These are phyloP conservation scores for Ocimum tenuiflorum DNA, from an alignment of 257 asterid genomes.

Conservation along the genomic window DNA sequence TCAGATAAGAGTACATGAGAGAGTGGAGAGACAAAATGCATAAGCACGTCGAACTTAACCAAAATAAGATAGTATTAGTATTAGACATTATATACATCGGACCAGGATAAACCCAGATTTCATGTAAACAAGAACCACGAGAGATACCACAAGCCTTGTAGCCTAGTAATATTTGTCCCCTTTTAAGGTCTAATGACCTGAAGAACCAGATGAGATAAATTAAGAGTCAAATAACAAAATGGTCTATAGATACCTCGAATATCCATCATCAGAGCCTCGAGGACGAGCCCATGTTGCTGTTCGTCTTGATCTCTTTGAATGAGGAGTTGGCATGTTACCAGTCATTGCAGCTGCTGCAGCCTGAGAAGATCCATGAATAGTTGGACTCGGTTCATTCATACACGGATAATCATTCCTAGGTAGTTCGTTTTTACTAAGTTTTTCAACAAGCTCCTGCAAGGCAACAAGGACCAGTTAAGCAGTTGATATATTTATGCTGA, in stretches of 20 bases:
- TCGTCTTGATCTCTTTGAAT: conserved; percentile 92
- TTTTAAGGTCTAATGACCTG: no score
- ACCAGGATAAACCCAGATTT: background rate
- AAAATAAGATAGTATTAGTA: background rate
- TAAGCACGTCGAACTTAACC: no score
- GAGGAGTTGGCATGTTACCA: conserved; percentile 58
- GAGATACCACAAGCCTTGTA: background rate
- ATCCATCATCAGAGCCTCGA: conserved; percentile 92
- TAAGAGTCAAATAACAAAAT: conserved; percentile 7
- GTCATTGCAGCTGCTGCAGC: conserved; percentile 50
- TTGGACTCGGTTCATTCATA: conserved; percentile 94
- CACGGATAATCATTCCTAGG: conserved; percentile 86
- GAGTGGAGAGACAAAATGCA: no score
- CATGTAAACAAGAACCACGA: background rate
- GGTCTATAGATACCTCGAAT: conserved; percentile 60
- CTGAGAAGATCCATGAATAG: conserved; percentile 59
- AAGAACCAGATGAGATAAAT: background rate
- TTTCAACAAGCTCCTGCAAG: conserved; percentile 81
- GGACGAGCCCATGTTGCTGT: conserved; percentile 99
- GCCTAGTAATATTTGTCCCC: background rate
- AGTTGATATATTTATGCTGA: background rate
- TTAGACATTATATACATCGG: no score
- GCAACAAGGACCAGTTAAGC: conserved; percentile 9
- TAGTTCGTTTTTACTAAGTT: conserved; percentile 74
- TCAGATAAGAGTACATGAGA: background rate